These are phyloP conservation scores for Eucalyptus brandiana DNA, from an alignment of 345 rosid species.

Conservation along the genomic window DNA sequence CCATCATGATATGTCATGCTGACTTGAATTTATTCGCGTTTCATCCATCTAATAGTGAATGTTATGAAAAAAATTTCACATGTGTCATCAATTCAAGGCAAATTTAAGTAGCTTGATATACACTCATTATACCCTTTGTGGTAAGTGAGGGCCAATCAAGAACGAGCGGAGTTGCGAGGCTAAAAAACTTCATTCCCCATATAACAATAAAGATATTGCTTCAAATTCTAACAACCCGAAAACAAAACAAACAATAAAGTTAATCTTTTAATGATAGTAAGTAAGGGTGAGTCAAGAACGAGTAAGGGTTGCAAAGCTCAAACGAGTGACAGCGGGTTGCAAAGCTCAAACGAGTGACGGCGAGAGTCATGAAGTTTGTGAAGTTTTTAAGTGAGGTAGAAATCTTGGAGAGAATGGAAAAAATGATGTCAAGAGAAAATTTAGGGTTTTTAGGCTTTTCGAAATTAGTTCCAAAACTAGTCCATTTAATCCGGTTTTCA, in stretches of 20 bases:
- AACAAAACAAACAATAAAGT: not conserved
- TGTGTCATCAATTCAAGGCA: not conserved
- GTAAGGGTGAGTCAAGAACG: not conserved
- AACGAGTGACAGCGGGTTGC: rapidly evolving
- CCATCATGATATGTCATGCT: not conserved
- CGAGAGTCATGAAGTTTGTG: not conserved
- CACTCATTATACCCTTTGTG: not conserved
- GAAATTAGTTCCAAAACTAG: rapidly evolving
- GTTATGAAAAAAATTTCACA: too few relatives aligned
- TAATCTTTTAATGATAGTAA: too few relatives aligned
- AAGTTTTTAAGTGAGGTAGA: not conserved
- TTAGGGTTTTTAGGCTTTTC: too few relatives aligned
- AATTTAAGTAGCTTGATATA: not conserved
- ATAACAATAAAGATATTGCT: not conserved
- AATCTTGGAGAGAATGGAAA: too few relatives aligned
- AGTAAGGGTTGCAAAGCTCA: too few relatives aligned
- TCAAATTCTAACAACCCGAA: not conserved
- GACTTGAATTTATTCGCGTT: too few relatives aligned
- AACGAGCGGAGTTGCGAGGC: rapidly evolving
- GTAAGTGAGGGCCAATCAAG: too few relatives aligned
- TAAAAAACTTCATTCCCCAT: too few relatives aligned
- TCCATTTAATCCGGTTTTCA: too few relatives aligned
- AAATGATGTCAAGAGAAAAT: too few relatives aligned
- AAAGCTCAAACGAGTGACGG: rapidly evolving
- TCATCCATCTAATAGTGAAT: too few relatives aligned